Conservation (phyloP, 78 protist species). For the Reticulomyxa filosa region DNA sequence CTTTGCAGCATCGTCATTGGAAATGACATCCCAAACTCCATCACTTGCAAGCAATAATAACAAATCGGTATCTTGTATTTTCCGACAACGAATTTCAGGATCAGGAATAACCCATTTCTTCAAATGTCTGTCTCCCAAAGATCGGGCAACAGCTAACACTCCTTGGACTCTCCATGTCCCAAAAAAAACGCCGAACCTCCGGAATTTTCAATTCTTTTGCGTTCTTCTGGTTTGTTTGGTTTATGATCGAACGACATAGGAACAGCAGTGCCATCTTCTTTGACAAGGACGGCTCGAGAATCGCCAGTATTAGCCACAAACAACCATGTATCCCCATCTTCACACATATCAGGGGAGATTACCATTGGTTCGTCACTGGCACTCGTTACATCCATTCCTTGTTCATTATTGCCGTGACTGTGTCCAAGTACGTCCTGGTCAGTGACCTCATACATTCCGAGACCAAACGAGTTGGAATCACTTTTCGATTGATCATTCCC, state of each 20-base stretch:
- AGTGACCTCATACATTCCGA: no score
- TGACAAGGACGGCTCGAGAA: not conserved
- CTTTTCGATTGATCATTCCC: no score
- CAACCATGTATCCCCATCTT: no score
- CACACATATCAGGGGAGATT: no score
- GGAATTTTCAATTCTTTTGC: not conserved
- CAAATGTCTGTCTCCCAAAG: not conserved
- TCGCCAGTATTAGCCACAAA: not conserved
- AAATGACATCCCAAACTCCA: slow-evolving; percentile 2
- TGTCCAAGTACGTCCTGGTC: no score
- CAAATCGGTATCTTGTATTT: not conserved
- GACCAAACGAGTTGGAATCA: no score
- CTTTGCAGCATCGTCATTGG: no score
- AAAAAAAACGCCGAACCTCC: not conserved
- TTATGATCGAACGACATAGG: slow-evolving; percentile 3
- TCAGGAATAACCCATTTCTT: not conserved
- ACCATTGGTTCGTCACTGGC: no score
- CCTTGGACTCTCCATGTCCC: not conserved
- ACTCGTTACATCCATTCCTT: no score
- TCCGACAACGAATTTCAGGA: not conserved
- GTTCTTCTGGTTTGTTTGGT: slow-evolving; percentile 3
- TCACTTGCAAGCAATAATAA: not conserved
- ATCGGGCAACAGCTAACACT: not conserved
- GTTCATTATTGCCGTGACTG: no score
- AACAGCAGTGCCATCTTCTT: not conserved